Conservation (phyloP, 495 filamentous ascomycete species). For the Penicillium flavigenum region DNA sequence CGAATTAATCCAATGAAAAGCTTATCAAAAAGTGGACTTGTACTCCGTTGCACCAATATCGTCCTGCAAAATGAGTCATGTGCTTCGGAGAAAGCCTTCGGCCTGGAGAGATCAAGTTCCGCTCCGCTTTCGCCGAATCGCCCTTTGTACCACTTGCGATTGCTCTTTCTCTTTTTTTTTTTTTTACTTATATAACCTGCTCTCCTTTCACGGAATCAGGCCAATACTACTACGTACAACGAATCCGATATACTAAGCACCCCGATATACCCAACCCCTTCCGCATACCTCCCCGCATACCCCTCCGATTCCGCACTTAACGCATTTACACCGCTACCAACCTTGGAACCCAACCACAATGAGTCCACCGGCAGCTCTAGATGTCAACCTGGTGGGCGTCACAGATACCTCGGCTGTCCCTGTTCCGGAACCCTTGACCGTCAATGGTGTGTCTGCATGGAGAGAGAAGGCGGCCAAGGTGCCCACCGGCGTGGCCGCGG, state of each 20-base stretch:
- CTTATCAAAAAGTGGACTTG: too few relatives aligned
- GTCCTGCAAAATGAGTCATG: slow-evolving; percentile 24
- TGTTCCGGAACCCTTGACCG: slow-evolving; percentile 62
- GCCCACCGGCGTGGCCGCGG: slow-evolving; percentile 72
- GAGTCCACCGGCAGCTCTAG: slow-evolving; percentile 45
- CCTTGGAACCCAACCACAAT: slow-evolving; percentile 29
- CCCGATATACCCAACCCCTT: background rate
- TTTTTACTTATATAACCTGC: background rate
- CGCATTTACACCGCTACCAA: slow-evolving; percentile 9
- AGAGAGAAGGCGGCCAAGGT: slow-evolving; percentile 67
- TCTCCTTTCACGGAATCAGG: background rate
- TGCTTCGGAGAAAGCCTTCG: slow-evolving; percentile 19
- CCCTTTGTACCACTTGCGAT: background rate
- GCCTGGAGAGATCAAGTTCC: slow-evolving; percentile 13
- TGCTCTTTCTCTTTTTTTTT: background rate
- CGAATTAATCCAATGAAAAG: background rate
- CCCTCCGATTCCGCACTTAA: slow-evolving; percentile 12
- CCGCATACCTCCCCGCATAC: slow-evolving; percentile 11
- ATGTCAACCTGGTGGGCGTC: slow-evolving; percentile 38
- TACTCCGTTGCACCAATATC: too few relatives aligned
- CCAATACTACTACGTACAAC: background rate
- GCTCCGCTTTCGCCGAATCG: slow-evolving; percentile 15
- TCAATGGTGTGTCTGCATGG: slow-evolving; percentile 66
- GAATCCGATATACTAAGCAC: background rate
- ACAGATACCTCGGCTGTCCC: slow-evolving; percentile 40